Conservation (phyloP, 805 yeast genomes). For the Priceomyces medius region DNA sequence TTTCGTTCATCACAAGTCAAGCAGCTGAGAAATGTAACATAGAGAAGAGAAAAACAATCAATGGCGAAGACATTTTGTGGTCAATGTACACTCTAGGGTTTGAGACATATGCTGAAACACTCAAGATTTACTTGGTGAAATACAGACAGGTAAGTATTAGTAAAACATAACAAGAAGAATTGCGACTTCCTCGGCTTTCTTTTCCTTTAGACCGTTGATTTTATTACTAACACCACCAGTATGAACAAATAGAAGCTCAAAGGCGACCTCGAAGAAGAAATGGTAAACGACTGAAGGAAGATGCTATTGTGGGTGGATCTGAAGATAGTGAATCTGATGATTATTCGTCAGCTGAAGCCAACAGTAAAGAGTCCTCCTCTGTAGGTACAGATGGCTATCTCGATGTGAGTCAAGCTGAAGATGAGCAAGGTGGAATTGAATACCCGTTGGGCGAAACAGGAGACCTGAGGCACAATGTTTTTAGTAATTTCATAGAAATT, state of each 20-base stretch:
- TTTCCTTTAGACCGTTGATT: no score
- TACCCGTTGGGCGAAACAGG: not conserved
- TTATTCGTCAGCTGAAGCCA: not conserved
- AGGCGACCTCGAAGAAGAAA: conserved; percentile 12
- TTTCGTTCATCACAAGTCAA: conserved; percentile 77
- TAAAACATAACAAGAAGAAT: not conserved
- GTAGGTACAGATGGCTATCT: not conserved
- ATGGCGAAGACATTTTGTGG: conserved; percentile 74
- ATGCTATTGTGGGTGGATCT: not conserved
- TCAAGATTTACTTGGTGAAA: conserved; percentile 58
- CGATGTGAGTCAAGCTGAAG: not conserved
- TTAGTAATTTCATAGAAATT: not conserved
- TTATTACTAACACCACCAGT: conserved; percentile 14
- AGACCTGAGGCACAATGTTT: not conserved
- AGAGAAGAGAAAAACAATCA: conserved; percentile 73
- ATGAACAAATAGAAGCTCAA: conserved; percentile 16
- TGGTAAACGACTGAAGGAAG: conserved; percentile 1
- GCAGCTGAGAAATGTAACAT: conserved; percentile 71
- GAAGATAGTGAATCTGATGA: conserved; percentile 3
- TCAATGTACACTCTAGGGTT: conserved; percentile 70
- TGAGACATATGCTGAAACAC: conserved; percentile 75
- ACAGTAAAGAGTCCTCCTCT: not conserved
- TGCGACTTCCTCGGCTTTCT: no score
- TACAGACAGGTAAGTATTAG: conserved; percentile 17
- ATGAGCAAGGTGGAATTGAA: not conserved